A percentile compares a stretch with the other conserved stretches of the same genome.
Conservation (phyloP, 345 rosid genomes). For the Dipteronia sinensis region DNA sequence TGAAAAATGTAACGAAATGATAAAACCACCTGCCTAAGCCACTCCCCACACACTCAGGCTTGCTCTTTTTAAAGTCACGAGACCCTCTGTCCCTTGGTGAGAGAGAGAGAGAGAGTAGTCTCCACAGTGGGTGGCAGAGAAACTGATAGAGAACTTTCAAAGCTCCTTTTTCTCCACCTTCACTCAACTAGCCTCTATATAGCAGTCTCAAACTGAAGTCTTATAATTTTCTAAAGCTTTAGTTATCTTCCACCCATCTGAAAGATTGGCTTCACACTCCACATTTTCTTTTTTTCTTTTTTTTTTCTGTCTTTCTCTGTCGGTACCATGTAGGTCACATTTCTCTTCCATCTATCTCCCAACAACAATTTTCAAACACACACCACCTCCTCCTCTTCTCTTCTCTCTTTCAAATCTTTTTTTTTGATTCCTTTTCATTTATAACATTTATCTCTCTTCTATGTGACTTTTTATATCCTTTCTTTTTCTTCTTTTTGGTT, state of each 20-base stretch:
- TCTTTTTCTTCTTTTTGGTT: background rate
- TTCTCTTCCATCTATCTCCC: background rate
- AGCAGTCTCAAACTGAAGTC: constrained; percentile 84
- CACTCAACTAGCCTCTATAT: constrained; percentile 63
- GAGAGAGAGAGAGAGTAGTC: constrained; percentile 39
- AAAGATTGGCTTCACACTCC: constrained; percentile 29
- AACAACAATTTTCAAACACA: background rate
- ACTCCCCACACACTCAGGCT: constrained; percentile 13
- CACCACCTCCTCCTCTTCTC: constrained; percentile 13
- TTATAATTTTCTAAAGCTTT: constrained; percentile 49
- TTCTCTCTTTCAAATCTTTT: constrained; percentile 10
- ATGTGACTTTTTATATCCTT: constrained; percentile 2
- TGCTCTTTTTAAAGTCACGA: constrained; percentile 76
- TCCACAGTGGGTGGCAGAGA: constrained; percentile 59
- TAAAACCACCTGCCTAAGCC: constrained; percentile 24
- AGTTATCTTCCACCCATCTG: constrained; percentile 47
- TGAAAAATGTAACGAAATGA: constrained; percentile 16
- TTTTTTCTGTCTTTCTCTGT: constrained; percentile 44
- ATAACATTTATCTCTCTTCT: constrained; percentile 17
- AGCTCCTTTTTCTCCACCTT: constrained; percentile 56
- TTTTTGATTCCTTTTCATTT: constrained; percentile 22
- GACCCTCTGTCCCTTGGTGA: constrained; percentile 52
- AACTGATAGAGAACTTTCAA: constrained; percentile 95
- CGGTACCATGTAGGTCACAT: constrained; percentile 69
- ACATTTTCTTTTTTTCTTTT: constrained; percentile 8